Base-by-base conservation (phyloP, 805 yeast species). In the Ogataea philodendri region DNA sequence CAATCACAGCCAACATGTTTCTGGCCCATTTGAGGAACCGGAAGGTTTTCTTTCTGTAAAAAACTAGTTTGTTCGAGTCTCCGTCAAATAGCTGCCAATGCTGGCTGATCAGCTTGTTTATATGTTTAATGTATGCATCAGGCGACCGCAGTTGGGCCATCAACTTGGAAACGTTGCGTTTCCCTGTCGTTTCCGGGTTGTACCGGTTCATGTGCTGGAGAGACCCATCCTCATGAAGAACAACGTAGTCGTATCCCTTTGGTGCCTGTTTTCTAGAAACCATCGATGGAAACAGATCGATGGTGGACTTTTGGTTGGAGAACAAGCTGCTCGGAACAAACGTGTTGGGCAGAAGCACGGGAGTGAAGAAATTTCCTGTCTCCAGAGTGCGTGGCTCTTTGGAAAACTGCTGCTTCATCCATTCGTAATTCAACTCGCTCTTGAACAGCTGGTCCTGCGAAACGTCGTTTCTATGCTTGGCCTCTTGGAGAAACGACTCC, bases 71-170 rank as follows among this genome's bases (percentile, higher is more conserved):
- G 3, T 57, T 55, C 4, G 57, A 59, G 20, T 74, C 72, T 17
- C 75, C 69, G 4, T 78, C 84, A 21, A 76, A 60, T n/a, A 79
- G 62, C 37, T 58, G 65, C 83, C 82, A 81, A 9, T 66, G 66
- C 15, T 56, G 52, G 15, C 53, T 57, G 35, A 74, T 72, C 26
- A 78, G 59, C 40, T 57, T 65, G 30, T 62, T 65, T 7, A 78
- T 57, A 6, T 49, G 40, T 13, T 60, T 58, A 30, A 65, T 52
- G 18, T 63, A 61, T 10, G 44, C 32, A 15, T 58, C 63, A 26
- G 70, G 60, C 9, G 67, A 64, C 21, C 67, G 65, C 5, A 76
- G 52, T 9, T 55, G 57, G 9, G 37, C 8, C 25, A 51, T 21
- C 10, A 50, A 20, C 6, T 19, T 26, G 15, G 43, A 42, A 6